These are phyloP conservation scores for Didymella sp. DNA, from an alignment of 2,329 filamentous ascomycete genomes.

Conservation along the genomic window DNA sequence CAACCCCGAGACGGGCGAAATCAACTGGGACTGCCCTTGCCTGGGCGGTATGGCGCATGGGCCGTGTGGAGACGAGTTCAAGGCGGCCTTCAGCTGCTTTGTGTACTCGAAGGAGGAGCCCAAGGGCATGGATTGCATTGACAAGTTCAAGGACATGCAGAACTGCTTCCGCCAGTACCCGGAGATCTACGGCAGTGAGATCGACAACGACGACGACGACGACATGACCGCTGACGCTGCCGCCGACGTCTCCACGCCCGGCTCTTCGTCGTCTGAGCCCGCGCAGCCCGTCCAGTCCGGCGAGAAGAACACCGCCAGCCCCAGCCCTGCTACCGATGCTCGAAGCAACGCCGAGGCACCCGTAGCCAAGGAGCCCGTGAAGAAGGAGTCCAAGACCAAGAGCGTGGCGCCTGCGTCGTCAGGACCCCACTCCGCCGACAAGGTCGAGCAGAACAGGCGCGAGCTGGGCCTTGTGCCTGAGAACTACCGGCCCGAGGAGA, in stretches of 20 bases:
- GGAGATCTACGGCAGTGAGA: conserved; percentile 88
- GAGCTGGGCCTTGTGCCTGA: conserved; percentile 29
- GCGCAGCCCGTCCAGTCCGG: conserved; percentile 2
- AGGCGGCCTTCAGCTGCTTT: conserved; percentile 95
- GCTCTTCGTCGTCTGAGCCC: background rate
- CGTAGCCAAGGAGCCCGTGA: background rate
- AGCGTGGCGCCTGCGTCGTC: conserved; percentile 5
- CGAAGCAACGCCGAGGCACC: background rate
- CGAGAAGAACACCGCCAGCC: background rate
- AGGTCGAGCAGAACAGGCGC: conserved; percentile 19
- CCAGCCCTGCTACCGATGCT: background rate
- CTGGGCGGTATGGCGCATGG: conserved; percentile 96
- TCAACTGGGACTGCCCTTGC: conserved; percentile 99
- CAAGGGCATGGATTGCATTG: conserved; percentile 97
- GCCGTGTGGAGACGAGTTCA: conserved; percentile 95
- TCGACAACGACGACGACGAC: conserved; percentile 79
- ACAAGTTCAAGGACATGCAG: conserved; percentile 98
- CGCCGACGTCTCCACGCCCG: conserved; percentile 7
- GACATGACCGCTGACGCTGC: conserved; percentile 44
- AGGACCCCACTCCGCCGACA: conserved; percentile 21
- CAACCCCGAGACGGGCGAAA: conserved; percentile 98
- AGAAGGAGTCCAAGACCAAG: conserved; percentile 13
- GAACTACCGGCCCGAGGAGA: conserved; percentile 27
- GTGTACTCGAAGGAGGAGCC: conserved; percentile 94
- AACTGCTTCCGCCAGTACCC: conserved; percentile 93